Evolutionary conservation across 352 stramenopile genomes (phyloP), one percentile per base, ranked within the genome.

Genomic region (Globisporangium okanoganense): DNA sequence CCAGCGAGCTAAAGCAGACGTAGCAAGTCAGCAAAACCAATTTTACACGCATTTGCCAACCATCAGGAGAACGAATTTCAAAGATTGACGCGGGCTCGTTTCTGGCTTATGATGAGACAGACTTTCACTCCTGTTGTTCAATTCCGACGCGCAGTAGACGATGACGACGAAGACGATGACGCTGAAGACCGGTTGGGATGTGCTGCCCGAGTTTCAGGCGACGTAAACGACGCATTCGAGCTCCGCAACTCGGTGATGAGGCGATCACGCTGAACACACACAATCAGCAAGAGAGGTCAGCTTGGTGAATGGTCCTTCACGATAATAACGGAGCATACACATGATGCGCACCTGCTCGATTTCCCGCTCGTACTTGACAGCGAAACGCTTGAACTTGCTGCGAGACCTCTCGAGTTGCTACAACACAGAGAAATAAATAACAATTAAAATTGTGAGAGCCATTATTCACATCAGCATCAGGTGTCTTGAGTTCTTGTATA

Each of bases 301-400:
- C n/a, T 12, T 18, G 36, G 13, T 43, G 36, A 12, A 44, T 16
- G 10, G 35, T 12, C 8, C 13, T 40, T 16, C 35, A 14, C 27
- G 43, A 45, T n/a, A 49, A 49, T 14, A 60, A 7, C 54, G 43
- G 49, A 47, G 8, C 9, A 43, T 8, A 57, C 5, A 18, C 58
- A 24, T 20, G 13, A 4, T 13, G 58, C 69, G 43, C 58, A 92
- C 84, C 75, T 90, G 72, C 58, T 94, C 81, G 54, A 94, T 88
- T 55, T 94, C 85, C 13, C 75, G 75, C 61, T 94, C 85, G 36
- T 94, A 94, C 57, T 93, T 92, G 5, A 80, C 85, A 0, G 82
- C 85, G 49, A 94, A 94, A 12, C 83, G 76, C 64, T 92, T 91
- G 61, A 94, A 94, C 43, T 94, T 94, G 65, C 81, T 93, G 20